A percentile compares a stretch with the other conserved stretches of the same genome.
phyloP scores from a whole-genome alignment of 208 protist species.

The Leishmania turanica region DNA sequence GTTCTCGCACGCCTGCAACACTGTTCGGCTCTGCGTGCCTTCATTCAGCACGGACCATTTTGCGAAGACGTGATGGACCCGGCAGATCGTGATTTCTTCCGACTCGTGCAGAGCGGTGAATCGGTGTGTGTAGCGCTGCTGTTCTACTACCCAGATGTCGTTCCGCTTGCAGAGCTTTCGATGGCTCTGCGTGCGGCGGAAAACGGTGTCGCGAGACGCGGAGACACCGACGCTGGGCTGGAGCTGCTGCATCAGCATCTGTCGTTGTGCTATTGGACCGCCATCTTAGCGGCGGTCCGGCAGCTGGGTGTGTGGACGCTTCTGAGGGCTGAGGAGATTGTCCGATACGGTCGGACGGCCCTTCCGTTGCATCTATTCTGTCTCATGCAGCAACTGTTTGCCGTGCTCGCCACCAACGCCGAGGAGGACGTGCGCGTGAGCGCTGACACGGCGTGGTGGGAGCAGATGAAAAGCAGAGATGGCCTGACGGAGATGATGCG shows the following conservation, averaged over 20 bases:
- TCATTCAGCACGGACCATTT: slow-evolving; percentile 26
- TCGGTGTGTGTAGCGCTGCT: slow-evolving; percentile 48
- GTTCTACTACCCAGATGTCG: slow-evolving; percentile 59
- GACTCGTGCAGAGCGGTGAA: slow-evolving; percentile 38
- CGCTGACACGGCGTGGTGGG: slow-evolving; percentile 34
- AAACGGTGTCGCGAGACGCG: not conserved
- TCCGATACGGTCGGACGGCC: slow-evolving; percentile 37
- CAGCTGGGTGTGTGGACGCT: slow-evolving; percentile 50
- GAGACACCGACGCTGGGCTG: not conserved
- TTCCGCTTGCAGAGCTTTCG: slow-evolving; percentile 34
- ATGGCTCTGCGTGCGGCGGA: slow-evolving; percentile 3
- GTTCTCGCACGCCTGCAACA: not conserved
- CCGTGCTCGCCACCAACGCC: slow-evolving; percentile 63
- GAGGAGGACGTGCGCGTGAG: slow-evolving; percentile 56
- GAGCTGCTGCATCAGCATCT: slow-evolving; percentile 13
- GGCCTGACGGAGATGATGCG: slow-evolving; percentile 7
- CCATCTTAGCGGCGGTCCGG: slow-evolving; percentile 15
- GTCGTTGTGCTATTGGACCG: slow-evolving; percentile 35
- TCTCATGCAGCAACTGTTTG: slow-evolving; percentile 72
- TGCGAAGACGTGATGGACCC: slow-evolving; percentile 23
- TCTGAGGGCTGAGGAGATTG: slow-evolving; percentile 60
- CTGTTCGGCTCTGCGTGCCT: slow-evolving; percentile 11
- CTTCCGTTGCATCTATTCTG: slow-evolving; percentile 77
- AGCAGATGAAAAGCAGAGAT: slow-evolving; percentile 18
- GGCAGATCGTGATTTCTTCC: slow-evolving; percentile 31